Base-by-base conservation (phyloP, 73 alveolate species). In the Paraurostyla sp. region DNA sequence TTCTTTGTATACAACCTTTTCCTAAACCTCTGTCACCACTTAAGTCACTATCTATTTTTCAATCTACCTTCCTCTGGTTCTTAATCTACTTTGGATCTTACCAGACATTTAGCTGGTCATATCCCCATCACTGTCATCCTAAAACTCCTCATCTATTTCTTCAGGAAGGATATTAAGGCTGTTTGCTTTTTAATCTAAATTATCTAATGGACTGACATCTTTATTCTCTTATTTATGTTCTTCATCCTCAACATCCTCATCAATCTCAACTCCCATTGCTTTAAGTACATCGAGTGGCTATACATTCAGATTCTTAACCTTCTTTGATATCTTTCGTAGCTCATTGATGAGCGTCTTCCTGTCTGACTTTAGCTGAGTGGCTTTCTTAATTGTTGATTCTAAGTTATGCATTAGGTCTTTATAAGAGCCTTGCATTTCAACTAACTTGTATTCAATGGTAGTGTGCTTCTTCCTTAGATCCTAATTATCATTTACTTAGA, bases 401-500 rank as follows among this genome's bases (percentile, higher is more conserved):
- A 65, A 65, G 38, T 65, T 65, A 65, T n/a, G 35, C 58, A 38
- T 36, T 11, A 65, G 82, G 58, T 65, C 32, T 65, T 35, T 18
- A 58, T 65, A 38, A 35, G 60, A 38, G 6, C 15, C 30, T 60
- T 60, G 32, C 45, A 60, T 60, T 60, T 60, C 78, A 27, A n/a
- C 45, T 27, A 27, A 27, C 30, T 60, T 60, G 13, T 60, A 13
- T 30, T 60, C 45, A 60, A 60, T 22, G 13, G 22, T 6, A 30
- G 3, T 32, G 9, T 60, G 78, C 15, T 25, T 60, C 22, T 32
- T 60, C 7, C 4, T 9, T 23, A 27, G 32, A 2, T n/a, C 15
- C 46, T 3, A 1, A 38, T 65, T 65, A 38, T 65, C 82, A 6
- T 65, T 32, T 6, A 65, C 42, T 22, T 33, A 38, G 11, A 36